Conservation (phyloP, 2,329 filamentous ascomycete genomes). For the Fusarium sacchari region DNA sequence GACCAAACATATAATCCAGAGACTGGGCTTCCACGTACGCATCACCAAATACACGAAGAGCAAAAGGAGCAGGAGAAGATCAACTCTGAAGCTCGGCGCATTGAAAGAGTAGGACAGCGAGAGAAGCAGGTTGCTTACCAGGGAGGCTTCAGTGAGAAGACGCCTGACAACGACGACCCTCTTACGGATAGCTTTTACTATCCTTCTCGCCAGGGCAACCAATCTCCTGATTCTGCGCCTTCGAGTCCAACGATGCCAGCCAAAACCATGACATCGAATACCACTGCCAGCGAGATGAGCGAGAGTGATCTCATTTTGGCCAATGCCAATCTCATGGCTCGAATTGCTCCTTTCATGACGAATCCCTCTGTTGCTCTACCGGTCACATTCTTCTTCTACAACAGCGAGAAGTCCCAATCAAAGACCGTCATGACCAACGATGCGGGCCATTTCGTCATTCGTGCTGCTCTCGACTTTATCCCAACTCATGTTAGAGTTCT, state of each 20-base stretch:
- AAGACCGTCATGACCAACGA: conserved; percentile 87
- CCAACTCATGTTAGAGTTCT: conserved; percentile 90
- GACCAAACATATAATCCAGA: conserved; percentile 44
- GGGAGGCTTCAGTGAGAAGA: conserved; percentile 78
- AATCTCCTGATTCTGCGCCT: conserved; percentile 53
- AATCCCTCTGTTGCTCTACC: conserved; percentile 80
- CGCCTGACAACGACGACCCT: conserved; percentile 56
- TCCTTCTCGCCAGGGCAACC: conserved; percentile 46
- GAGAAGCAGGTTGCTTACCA: conserved; percentile 76
- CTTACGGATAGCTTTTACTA: conserved; percentile 48
- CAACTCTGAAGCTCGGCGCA: conserved; percentile 77
- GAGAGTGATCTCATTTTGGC: conserved; percentile 80
- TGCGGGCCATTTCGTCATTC: conserved; percentile 84
- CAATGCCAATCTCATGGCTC: conserved; percentile 87
- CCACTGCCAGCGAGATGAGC: conserved; percentile 69
- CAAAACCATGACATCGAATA: conserved; percentile 44
- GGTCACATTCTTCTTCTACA: conserved; percentile 95
- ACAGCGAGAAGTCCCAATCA: conserved; percentile 82
- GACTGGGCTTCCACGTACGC: conserved; percentile 33
- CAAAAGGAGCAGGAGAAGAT: conserved; percentile 72
- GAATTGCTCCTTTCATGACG: conserved; percentile 89
- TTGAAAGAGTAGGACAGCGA: conserved; percentile 75
- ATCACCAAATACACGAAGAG: conserved; percentile 54
- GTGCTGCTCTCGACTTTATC: conserved; percentile 86
- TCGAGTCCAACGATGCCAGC: conserved; percentile 56